Evolutionary conservation across 768 basidiomycete species (phyloP).

Genomic region (Naganishia antarctica): DNA sequence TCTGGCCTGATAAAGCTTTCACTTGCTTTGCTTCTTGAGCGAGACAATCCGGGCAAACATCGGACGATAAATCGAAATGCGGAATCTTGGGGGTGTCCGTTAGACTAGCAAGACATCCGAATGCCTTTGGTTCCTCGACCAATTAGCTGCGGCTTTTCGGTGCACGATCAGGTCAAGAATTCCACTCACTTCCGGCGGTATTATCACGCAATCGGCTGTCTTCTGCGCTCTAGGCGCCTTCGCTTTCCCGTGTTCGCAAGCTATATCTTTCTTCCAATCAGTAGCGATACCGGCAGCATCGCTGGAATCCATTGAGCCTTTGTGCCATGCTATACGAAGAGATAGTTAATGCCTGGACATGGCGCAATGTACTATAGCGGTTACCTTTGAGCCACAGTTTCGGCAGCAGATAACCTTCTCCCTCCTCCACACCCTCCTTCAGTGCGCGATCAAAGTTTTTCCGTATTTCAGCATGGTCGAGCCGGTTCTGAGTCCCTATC

Average conservation of each 20-base stretch:
- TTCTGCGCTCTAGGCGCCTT: neutral
- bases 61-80: neutral
- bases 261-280: slow-evolving; percentile 9
- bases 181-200: neutral
- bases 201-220: neutral
- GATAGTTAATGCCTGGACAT: neutral
- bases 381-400: slow-evolving; percentile 1
- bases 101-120: slow-evolving; percentile 2
- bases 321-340: neutral
- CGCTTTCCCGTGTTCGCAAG: slow-evolving; percentile 22
- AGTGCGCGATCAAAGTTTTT: slow-evolving; percentile 1
- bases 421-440: neutral
- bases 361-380: neutral
- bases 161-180: too few relatives aligned
- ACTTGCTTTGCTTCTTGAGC: neutral
- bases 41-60: neutral
- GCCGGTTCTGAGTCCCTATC: neutral
- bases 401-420: slow-evolving; percentile 2
- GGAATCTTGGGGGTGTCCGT: neutral
- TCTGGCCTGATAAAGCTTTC: neutral
- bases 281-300: neutral
- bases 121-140: neutral
- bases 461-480: neutral
- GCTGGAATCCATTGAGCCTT: neutral
- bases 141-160: neutral